Evolutionary conservation across 805 yeast genomes (phyloP), one percentile per base, ranked within the genome.

Genomic region (Saturnispora diversa): DNA sequence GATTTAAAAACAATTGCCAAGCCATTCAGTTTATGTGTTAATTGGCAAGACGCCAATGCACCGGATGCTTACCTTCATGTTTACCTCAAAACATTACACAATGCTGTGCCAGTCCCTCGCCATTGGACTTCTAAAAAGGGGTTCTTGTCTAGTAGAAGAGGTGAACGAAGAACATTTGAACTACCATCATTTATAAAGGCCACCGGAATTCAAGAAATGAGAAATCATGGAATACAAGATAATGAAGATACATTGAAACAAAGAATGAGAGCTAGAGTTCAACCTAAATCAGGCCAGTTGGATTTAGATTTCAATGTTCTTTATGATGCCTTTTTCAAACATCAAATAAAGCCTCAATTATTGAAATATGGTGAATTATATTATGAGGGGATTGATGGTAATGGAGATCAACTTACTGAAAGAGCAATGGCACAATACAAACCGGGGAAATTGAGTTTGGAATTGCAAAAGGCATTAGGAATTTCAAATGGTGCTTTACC

Each of bases 41-140:
- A 87, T 48, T 82, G 94, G 94, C 75, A 65, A 50, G 97, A 92
- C 58, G 80, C 78, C 2, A 92, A 88, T 63, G 81, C 97, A 0
- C 69, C 68, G 1, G 90, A 85, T 50, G 95, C 98, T 2, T 60
- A 65, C 35, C 55, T 87, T 16, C 66, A 77, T 11, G 75, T 84
- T 0, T 64, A 69, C 17, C 58, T 90, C 37, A 90, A 88, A 54
- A 63, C 79, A 0, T 61, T 66, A 26, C 77, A 75, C 42, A 84
- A 85, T 48, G 69, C 64, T 1, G 78, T 88, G 1, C 84, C 77
- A 2, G 85, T 90, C 1, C 97, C 97, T 0, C 53, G 62, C 0
- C 92, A 87, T 58, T 90, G 98, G 98, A 75, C 75, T 39, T 62
- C 71, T 12, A 86, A 85, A 53, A 65, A 82, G 39, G 95, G 84